These are phyloP conservation scores for Thermothelomyces thermophilus DNA, from an alignment of 2,329 filamentous ascomycete genomes.

Conservation along the genomic window DNA sequence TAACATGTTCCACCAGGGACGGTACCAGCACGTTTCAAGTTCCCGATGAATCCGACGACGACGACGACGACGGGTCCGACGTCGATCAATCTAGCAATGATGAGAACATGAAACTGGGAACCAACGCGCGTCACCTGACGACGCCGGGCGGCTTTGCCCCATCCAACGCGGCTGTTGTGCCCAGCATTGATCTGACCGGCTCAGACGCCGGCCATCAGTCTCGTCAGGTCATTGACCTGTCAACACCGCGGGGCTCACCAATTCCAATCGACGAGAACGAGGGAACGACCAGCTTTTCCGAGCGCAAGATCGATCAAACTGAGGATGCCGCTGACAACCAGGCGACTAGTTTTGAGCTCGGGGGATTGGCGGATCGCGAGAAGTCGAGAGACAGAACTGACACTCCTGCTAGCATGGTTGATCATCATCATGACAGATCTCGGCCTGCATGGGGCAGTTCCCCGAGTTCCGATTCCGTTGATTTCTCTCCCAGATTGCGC, in stretches of 20 bases:
- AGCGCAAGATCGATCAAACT: neutral
- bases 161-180: neutral
- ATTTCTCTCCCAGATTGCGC: no score
- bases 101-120: neutral
- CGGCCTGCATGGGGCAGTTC: no score
- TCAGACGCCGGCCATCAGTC: neutral
- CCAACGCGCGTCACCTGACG: neutral
- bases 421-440: neutral
- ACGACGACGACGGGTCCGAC: constrained; percentile 23
- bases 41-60: constrained; percentile 22
- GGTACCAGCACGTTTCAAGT: constrained; percentile 24
- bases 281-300: neutral
- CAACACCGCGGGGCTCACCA: constrained; percentile 10
- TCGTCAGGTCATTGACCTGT: constrained; percentile 16
- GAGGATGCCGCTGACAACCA: neutral
- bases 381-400: neutral
- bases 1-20: constrained; percentile 3
- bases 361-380: neutral
- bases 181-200: constrained; percentile 20
- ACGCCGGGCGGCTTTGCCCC: neutral
- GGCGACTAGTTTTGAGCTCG: neutral
- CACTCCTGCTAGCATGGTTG: neutral
- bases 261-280: constrained; percentile 1
- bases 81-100: constrained; percentile 11
- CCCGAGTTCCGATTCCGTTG: no score